Evolutionary conservation across 2,329 filamentous ascomycete genomes (phyloP), one percentile per base, ranked within the genome.

Genomic region (Monilinia polystroma): DNA sequence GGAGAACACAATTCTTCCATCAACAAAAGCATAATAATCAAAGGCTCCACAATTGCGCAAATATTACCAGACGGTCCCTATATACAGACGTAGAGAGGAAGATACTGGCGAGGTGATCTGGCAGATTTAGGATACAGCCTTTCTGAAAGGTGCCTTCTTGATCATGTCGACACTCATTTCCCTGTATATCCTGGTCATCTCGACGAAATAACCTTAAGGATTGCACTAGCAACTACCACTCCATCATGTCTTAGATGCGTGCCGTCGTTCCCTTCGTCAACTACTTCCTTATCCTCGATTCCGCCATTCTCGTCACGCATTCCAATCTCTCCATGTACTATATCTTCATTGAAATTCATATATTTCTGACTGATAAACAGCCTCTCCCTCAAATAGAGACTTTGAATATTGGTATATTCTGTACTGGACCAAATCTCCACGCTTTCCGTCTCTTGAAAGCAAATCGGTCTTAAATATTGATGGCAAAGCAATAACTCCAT

Each of bases 291-390:
- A 65, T 83, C 79, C 70, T 97, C 90, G 35, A 95, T 82, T 0
- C 91, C 91, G 81, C 80, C 74, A 90, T 85, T 67, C 92, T 84
- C 68, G 83, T 79, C 68, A 84, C 81, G 66, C 94, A 78, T 56
- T 95, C 79, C 76, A 92, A 88, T 26, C 79, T 81, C 73, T 92
- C 85, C 71, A 69, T 77, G 78, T 6, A 82, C 80, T 76, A 96
- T 92, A 20, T 87, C 83, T 68, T 83, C 82, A 8, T 83, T 90
- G 76, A 94, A 95, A 77, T 96, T 92, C 1, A 92, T 92, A 77
- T 96, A 92, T 6, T 92, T 92, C 79, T 97, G 92, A 2, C 96
- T 86, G 0, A 91, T 88, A 69, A 96, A 87, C 69, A 91, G 81
- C 38, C 84, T 83, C 55, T 83, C 81, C 12, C 87, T 85, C 32